Conservation (phyloP, 352 stramenopile species). For the Thraustochytrium sp. region DNA sequence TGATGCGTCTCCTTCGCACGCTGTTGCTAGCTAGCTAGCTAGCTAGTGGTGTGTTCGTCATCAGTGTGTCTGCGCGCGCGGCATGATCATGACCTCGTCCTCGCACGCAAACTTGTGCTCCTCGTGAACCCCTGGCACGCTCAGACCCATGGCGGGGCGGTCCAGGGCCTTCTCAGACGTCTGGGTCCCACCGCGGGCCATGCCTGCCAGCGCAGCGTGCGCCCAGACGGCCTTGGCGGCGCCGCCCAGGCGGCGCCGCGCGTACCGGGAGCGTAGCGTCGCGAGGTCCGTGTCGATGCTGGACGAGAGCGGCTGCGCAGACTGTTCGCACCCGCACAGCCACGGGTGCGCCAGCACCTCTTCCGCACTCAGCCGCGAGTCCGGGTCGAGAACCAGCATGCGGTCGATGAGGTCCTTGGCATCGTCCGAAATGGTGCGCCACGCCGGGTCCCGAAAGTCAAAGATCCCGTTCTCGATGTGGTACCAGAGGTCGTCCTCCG, state of each 20-base stretch:
- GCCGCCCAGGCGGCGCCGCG: not conserved
- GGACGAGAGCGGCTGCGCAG: not conserved
- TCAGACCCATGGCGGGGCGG: no score
- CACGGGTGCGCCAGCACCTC: conserved; percentile 71
- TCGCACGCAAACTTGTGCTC: no score
- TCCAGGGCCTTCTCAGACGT: no score
- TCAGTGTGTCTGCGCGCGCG: no score
- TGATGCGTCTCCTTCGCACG: no score
- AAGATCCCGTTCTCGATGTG: conserved; percentile 78
- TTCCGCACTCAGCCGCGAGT: conserved; percentile 43
- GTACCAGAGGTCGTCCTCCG: conserved; percentile 72
- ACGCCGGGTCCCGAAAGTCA: conserved; percentile 72
- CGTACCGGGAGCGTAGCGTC: not conserved
- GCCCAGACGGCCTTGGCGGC: conserved; percentile 28
- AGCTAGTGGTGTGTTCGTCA: no score
- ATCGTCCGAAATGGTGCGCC: conserved; percentile 82
- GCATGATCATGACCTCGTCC: no score
- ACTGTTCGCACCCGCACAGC: conserved; percentile 54
- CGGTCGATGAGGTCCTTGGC: conserved; percentile 74
- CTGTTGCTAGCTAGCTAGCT: no score
- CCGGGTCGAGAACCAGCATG: conserved; percentile 50
- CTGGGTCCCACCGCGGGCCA: no score
- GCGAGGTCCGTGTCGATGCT: conserved; percentile 3
- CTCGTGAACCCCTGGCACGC: no score
- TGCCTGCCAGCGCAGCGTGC: not conserved